These are phyloP conservation scores for Teunomyces gatunensis DNA, from an alignment of 805 yeast genomes.

Conservation along the genomic window DNA sequence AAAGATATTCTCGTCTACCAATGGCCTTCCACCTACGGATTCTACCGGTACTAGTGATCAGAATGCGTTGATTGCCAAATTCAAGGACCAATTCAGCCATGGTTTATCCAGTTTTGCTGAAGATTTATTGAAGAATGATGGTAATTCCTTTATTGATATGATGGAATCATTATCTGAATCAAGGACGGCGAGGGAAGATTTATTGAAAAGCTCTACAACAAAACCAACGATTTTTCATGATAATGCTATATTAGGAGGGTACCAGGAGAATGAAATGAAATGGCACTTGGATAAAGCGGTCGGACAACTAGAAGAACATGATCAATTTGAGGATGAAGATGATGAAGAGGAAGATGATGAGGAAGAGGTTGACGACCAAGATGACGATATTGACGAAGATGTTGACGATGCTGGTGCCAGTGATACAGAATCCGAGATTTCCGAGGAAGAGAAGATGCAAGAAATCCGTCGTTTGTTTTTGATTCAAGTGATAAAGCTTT, in stretches of 20 bases:
- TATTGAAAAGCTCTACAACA: constrained; percentile 9
- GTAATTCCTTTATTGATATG: constrained; percentile 73
- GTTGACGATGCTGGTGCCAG: constrained; percentile 41
- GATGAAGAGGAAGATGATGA: constrained; percentile 10
- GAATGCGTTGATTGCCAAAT: constrained; percentile 9
- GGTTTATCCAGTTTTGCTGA: constrained; percentile 57
- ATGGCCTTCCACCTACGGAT: constrained; percentile 5
- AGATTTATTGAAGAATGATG: constrained; percentile 73
- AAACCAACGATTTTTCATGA: too few species aligned
- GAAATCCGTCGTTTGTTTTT: constrained; percentile 81
- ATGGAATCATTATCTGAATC: constrained; percentile 72
- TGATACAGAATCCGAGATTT: constrained; percentile 34
- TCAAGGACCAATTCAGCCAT: constrained; percentile 20
- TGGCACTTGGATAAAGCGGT: constrained; percentile 10
- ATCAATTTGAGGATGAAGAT: constrained; percentile 42
- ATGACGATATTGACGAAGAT: constrained; percentile 28
- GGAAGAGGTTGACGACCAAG: constrained; percentile 4
- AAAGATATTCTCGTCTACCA: constrained; percentile 14
- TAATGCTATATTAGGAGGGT: too few species aligned
- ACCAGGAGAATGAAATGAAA: not conserved
- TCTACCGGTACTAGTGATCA: constrained; percentile 6
- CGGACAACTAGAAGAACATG: constrained; percentile 39
- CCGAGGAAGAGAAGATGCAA: constrained; percentile 62
- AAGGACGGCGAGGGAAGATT: constrained; percentile 29
- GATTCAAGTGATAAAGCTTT: constrained; percentile 72